Conservation (phyloP, 805 yeast species). For the Metschnikowia aberdeeniae region DNA sequence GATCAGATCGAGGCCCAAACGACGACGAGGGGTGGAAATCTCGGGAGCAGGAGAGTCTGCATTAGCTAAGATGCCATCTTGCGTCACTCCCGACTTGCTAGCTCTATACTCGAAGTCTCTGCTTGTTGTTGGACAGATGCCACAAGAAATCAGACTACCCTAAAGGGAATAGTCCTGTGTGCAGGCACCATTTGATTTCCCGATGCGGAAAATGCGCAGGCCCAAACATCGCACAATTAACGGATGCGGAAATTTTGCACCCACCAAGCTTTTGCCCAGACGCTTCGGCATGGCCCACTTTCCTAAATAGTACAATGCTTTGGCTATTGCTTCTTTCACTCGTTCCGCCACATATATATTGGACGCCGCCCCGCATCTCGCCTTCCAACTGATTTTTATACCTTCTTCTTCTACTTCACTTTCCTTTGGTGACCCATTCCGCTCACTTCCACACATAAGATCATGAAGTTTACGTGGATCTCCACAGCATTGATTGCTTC, state of each 20-base stretch:
- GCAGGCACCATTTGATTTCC: constrained; percentile 4
- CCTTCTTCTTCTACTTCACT: not conserved
- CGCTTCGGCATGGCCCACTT: not conserved
- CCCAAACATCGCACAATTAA: constrained; percentile 3
- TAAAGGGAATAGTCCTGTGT: not conserved
- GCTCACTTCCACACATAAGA: not conserved
- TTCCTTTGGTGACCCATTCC: not conserved
- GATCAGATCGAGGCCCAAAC: too few species aligned
- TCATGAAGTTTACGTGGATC: constrained; percentile 14
- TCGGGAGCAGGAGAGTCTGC: too few species aligned
- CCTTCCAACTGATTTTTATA: not conserved
- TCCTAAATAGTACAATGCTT: not conserved
- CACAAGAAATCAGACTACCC: constrained; percentile 1
- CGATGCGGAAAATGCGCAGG: constrained; percentile 2
- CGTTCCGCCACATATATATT: not conserved
- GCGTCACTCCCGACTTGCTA: too few species aligned
- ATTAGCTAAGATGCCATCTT: too few species aligned
- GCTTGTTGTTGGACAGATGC: not conserved
- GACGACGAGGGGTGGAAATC: too few species aligned
- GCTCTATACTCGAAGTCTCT: too few species aligned
- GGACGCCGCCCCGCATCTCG: not conserved
- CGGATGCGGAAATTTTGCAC: constrained; percentile 13
- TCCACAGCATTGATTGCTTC: constrained; percentile 10
- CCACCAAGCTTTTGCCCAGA: constrained; percentile 4
- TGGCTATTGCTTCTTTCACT: not conserved